Evolutionary conservation across 139 green algal genomes (phyloP).

Genomic region (Yamagishiella unicocca): DNA sequence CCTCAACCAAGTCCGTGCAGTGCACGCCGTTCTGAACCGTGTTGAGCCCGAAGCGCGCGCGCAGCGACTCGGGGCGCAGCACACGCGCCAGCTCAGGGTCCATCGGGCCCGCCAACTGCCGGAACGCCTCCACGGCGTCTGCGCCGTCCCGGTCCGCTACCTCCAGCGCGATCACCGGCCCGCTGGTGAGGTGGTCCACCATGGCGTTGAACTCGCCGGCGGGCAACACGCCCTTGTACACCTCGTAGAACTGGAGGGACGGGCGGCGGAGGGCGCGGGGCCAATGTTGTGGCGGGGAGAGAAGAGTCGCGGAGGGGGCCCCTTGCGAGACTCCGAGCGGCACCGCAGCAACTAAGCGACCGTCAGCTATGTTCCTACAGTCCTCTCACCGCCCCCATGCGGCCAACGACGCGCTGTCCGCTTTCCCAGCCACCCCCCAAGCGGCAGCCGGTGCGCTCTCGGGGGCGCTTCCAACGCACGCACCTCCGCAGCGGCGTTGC

Average conservation of each 20-base stretch:
- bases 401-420: too few relatives aligned
- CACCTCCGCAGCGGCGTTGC: slow-evolving; percentile 70
- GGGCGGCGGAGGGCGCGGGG: too few relatives aligned
- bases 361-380: too few relatives aligned
- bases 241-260: slow-evolving; percentile 67
- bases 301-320: too few relatives aligned
- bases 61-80: slow-evolving; percentile 76
- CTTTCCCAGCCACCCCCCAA: too few relatives aligned
- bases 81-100: slow-evolving; percentile 85
- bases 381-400: too few relatives aligned
- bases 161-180: slow-evolving; percentile 76
- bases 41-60: slow-evolving; percentile 79
- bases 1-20: slow-evolving; percentile 87
- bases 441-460: too few relatives aligned
- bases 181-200: slow-evolving; percentile 83
- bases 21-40: slow-evolving; percentile 84
- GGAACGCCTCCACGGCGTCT: slow-evolving; percentile 69
- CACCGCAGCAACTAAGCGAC: too few relatives aligned
- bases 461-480: background rate
- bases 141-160: slow-evolving; percentile 63
- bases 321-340: too few relatives aligned
- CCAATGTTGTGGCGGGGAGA: too few relatives aligned
- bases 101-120: slow-evolving; percentile 75
- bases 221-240: slow-evolving; percentile 85
- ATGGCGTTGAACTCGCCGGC: slow-evolving; percentile 77